Conservation (phyloP, 306 rosid genomes). For the Prunus dulcis region DNA sequence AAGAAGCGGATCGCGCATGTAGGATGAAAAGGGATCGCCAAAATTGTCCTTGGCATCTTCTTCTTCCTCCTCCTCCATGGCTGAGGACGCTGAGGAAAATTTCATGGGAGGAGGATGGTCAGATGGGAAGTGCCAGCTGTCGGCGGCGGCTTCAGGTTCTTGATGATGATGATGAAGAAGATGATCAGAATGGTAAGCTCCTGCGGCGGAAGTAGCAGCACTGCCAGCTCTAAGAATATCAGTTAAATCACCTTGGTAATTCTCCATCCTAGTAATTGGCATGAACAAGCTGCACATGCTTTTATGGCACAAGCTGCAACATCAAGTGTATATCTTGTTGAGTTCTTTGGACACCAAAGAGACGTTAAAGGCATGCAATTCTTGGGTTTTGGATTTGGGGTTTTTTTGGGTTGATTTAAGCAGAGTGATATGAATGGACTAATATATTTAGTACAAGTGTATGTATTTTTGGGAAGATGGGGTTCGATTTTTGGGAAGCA, state of each 20-base stretch:
- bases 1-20: slow-evolving; percentile 68
- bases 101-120: slow-evolving; percentile 3
- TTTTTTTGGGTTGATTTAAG: not conserved
- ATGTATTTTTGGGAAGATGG: not conserved
- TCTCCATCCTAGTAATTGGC: slow-evolving; percentile 49
- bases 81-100: slow-evolving; percentile 23
- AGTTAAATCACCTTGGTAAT: slow-evolving; percentile 80
- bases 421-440: not conserved
- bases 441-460: no score
- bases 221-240: slow-evolving; percentile 61
- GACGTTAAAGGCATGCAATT: not conserved
- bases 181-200: not conserved
- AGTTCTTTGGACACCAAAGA: not conserved
- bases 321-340: not conserved
- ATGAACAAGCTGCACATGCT: slow-evolving; percentile 46
- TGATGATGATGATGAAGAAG: not conserved
- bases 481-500: slow-evolving; percentile 28
- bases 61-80: slow-evolving; percentile 16
- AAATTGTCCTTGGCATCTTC: slow-evolving; percentile 36
- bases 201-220: slow-evolving; percentile 9
- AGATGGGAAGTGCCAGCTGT: slow-evolving; percentile 17
- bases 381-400: not conserved
- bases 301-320: not conserved
- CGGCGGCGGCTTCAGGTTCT: not conserved
- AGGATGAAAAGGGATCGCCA: slow-evolving; percentile 76